These are phyloP conservation scores for Trichoderma citrinoviride DNA, from an alignment of 2,329 filamentous ascomycete species.

Conservation along the genomic window DNA sequence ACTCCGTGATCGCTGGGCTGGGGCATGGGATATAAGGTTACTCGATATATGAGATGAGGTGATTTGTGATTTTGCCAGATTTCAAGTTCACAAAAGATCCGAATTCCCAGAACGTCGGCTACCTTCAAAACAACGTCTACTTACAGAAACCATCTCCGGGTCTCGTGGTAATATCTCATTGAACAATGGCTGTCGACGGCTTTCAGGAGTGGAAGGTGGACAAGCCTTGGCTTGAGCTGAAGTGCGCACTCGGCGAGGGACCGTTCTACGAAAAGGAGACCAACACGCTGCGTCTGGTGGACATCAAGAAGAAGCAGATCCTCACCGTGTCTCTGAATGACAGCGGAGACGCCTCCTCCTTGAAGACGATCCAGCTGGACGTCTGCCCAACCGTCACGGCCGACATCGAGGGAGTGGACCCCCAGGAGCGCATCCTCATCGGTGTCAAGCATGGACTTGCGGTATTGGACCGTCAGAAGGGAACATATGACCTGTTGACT, in stretches of 20 bases:
- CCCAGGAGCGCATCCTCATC: conserved; percentile 65
- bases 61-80: neutral
- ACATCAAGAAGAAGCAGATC: conserved; percentile 75
- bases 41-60: neutral
- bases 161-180: neutral
- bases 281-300: conserved; percentile 71
- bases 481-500: conserved; percentile 52
- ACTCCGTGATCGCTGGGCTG: conserved; percentile 1
- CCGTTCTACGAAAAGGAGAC: conserved; percentile 68
- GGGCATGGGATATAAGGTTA: neutral
- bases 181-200: neutral
- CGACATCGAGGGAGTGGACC: conserved; percentile 67
- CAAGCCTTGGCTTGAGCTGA: conserved; percentile 56
- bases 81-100: neutral
- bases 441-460: conserved; percentile 81
- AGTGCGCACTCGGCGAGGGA: conserved; percentile 69
- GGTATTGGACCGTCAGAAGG: conserved; percentile 64
- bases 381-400: conserved; percentile 65
- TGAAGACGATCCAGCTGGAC: conserved; percentile 59
- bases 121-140: too few species aligned
- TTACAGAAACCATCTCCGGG: neutral
- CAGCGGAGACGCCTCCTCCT: conserved; percentile 63
- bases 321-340: conserved; percentile 66
- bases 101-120: too few species aligned
- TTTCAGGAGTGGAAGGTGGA: conserved; percentile 51